Conservation (phyloP, 768 basidiomycete species). For the Calocera viscosa region DNA sequence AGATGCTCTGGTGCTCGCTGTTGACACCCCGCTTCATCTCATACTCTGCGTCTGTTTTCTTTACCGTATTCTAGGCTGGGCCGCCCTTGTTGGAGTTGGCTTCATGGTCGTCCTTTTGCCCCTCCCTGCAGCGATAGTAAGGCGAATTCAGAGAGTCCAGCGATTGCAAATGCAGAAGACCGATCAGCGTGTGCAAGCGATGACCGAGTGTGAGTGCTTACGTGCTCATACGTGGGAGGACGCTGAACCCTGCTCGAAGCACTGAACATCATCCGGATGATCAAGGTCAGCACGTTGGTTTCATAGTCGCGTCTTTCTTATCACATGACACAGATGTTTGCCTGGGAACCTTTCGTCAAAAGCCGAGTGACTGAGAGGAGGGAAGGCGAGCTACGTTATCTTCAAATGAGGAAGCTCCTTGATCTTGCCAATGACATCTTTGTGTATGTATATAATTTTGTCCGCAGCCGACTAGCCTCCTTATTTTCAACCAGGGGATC, state of each 20-base stretch:
- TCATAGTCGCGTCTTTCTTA: background rate
- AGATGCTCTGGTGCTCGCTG: conserved; percentile 22
- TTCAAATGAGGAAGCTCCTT: conserved; percentile 14
- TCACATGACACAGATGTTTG: conserved; percentile 22
- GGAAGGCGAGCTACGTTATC: conserved; percentile 24
- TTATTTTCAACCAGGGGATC: conserved; percentile 33
- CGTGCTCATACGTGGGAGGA: background rate
- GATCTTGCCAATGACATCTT: background rate
- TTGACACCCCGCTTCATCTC: conserved; percentile 26
- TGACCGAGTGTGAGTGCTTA: background rate
- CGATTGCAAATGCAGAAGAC: background rate
- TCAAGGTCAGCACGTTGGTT: conserved; percentile 18
- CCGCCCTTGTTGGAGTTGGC: conserved; percentile 26
- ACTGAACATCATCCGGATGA: conserved; percentile 16
- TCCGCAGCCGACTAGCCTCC: background rate
- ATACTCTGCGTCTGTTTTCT: conserved; percentile 24
- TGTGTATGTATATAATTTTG: background rate
- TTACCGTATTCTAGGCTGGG: conserved; percentile 28
- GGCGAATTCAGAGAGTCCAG: background rate
- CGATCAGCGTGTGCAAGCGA: background rate
- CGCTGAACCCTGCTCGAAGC: conserved; percentile 6
- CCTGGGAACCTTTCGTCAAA: conserved; percentile 27
- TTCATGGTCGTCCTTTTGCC: conserved; percentile 26
- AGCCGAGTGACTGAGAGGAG: conserved; percentile 23
- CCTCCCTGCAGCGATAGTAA: conserved; percentile 19